Base-by-base conservation (phyloP, 148 eudicot genomes). In the Silene conica region DNA sequence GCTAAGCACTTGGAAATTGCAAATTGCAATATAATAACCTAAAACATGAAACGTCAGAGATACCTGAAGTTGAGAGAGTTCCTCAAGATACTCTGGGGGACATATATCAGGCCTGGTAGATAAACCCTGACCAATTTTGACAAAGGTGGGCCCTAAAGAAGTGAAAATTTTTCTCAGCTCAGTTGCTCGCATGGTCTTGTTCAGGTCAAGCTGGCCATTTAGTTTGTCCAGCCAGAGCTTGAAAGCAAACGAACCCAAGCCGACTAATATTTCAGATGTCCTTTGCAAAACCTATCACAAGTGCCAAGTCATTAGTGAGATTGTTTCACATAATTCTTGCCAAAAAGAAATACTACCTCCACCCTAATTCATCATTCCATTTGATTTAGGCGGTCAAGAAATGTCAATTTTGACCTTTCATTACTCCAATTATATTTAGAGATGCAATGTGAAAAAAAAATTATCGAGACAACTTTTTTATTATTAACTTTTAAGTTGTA, bases 71-170 rank as follows among this genome's bases (percentile, higher is more conserved):
- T 92, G 84, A 46, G 97, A 73, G 28, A 96, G 96, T 85, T 96
- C 99, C 85, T 96, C 99, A 2, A 96, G 92, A 74, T 85, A 96
- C 83, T 87, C 96, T 23, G 99, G 83, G 10, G 99, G 99, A 68
- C 99, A 96, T 19, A 96, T 73, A 76, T 96, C 99, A 48, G 99
- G 99, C 69, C 99, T 83, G 55, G 99, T 95, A 6, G 99, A 95
- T 80, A 95, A 84, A 21, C 99, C 99, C 83, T 96, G 99, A 26
- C 99, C 97, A 75, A 96, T 85, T 83, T 96, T 96, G 45, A 96
- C 94, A 79, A 96, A 96, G 59, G 99, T 96, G 57, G 99, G 99
- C 14, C 99, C 97, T 79, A 96, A 77, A 52, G 87, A 73, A 10
- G 97, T 96, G 75, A 96, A 86, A 70, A 86, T 60, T 70, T 82